Evolutionary conservation across 2,329 filamentous ascomycete species (phyloP).

Genomic region (Xenosphaeropsis pyriputrescens): DNA sequence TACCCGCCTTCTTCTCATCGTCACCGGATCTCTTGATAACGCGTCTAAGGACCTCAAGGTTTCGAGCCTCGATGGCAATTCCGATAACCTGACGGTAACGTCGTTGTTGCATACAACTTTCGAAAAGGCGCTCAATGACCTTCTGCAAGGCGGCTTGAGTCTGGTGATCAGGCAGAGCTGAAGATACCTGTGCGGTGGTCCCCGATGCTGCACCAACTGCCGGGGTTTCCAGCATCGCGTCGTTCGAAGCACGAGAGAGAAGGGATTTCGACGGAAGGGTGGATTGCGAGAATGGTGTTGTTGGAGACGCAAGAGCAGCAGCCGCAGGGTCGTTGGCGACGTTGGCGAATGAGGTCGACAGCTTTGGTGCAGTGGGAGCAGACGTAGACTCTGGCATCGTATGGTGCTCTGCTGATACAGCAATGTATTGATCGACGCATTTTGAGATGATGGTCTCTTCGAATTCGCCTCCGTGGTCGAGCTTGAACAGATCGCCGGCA

Average conservation of each 20-base stretch:
- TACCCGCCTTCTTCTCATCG: constrained; percentile 59
- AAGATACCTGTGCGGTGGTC: constrained; percentile 18
- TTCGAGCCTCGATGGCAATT: constrained; percentile 89
- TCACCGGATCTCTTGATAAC: constrained; percentile 83
- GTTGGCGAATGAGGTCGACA: constrained; percentile 67
- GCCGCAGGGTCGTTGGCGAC: constrained; percentile 51
- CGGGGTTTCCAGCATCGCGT: constrained; percentile 40
- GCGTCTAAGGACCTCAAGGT: constrained; percentile 70
- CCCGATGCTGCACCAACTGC: constrained; percentile 24
- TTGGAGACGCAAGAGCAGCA: constrained; percentile 57
- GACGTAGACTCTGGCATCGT: constrained; percentile 33
- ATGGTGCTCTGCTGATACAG: constrained; percentile 48
- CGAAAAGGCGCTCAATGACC: constrained; percentile 81
- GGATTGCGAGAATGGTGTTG: constrained; percentile 89
- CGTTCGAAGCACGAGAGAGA: constrained; percentile 65
- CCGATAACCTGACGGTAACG: constrained; percentile 93
- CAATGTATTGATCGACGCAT: constrained; percentile 96
- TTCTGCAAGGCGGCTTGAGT: constrained; percentile 69
- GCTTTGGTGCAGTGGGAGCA: constrained; percentile 30
- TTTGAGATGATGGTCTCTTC: constrained; percentile 98
- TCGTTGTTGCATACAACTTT: constrained; percentile 72
- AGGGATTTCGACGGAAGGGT: constrained; percentile 88
- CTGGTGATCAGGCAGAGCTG: constrained; percentile 42
- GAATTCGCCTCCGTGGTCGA: constrained; percentile 84
- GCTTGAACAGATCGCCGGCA: constrained; percentile 86